Evolutionary conservation across 768 basidiomycete genomes (phyloP).

Genomic region (Chalciporus chontae): DNA sequence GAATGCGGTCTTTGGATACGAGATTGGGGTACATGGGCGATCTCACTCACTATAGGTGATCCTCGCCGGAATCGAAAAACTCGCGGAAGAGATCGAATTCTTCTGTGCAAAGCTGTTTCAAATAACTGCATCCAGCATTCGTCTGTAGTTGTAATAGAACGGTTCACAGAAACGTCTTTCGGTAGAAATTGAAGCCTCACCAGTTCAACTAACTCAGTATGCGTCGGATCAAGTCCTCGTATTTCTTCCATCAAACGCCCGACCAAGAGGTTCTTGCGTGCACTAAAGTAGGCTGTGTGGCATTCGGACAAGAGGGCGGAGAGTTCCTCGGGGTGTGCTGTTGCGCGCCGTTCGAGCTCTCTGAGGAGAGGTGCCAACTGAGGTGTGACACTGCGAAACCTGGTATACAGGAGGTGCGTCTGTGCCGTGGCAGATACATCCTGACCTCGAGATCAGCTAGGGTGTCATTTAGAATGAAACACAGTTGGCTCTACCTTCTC

Average conservation of each 20-base stretch:
- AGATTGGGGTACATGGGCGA: conserved; percentile 1
- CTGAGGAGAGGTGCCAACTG: conserved; percentile 74
- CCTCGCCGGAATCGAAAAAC: conserved; percentile 87
- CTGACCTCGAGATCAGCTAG: conserved; percentile 33
- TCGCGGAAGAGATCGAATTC: conserved; percentile 84
- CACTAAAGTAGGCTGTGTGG: conserved; percentile 75
- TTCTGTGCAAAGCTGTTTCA: conserved; percentile 87
- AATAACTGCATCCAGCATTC: conserved; percentile 84
- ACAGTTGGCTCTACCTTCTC: conserved; percentile 54
- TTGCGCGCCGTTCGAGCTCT: conserved; percentile 80
- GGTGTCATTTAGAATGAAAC: background rate
- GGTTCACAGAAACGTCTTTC: background rate
- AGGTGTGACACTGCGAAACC: conserved; percentile 70
- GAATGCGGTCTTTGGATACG: background rate
- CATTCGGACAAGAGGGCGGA: conserved; percentile 81
- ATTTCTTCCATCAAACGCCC: conserved; percentile 80
- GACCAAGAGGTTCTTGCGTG: conserved; percentile 69
- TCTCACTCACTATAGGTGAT: conserved; percentile 59
- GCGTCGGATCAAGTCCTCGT: conserved; percentile 69
- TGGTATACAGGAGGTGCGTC: conserved; percentile 83
- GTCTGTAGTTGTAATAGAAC: conserved; percentile 48
- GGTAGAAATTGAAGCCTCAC: conserved; percentile 38
- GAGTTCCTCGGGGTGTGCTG: conserved; percentile 79
- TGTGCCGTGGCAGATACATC: conserved; percentile 78
- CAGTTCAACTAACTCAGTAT: conserved; percentile 84